Percentiles rank a stretch among this genome's conserved stretches.
phyloP scores from a whole-genome alignment of 306 rosid species.

The Hippophae gyantsensis region DNA sequence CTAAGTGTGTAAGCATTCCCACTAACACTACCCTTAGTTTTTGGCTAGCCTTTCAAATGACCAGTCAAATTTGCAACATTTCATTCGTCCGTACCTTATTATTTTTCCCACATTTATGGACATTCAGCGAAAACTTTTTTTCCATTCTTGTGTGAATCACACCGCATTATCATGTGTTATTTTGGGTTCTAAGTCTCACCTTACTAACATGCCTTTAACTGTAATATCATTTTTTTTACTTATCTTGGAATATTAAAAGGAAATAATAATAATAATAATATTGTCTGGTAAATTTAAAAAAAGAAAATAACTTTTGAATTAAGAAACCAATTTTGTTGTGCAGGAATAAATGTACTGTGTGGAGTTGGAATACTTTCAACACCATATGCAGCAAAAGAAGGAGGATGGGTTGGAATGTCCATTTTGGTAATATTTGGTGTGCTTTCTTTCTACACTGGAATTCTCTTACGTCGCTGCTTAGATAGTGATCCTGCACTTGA shows the following conservation, averaged over 20 bases:
- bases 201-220: too few species aligned
- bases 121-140: constrained; percentile 4
- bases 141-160: constrained; percentile 4
- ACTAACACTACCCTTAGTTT: too few species aligned
- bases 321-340: not conserved
- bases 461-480: constrained; percentile 74
- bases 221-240: too few species aligned
- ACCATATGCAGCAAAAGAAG: constrained; percentile 79
- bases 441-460: constrained; percentile 86
- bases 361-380: constrained; percentile 96
- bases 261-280: not conserved
- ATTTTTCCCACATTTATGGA: constrained; percentile 1
- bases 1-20: too few species aligned
- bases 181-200: not conserved
- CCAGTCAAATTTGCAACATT: too few species aligned
- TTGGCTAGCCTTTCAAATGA: too few species aligned
- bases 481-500: constrained; percentile 90
- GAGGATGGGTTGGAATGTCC: constrained; percentile 85
- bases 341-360: constrained; percentile 88
- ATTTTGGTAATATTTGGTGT: constrained; percentile 58
- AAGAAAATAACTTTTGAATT: too few species aligned
- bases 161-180: not conserved
- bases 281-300: not conserved
- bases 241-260: too few species aligned
- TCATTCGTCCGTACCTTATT: constrained; percentile 16